Evolutionary conservation across 108 stramenopile species (phyloP).

Genomic region (Nannochloropsis gaditana): DNA sequence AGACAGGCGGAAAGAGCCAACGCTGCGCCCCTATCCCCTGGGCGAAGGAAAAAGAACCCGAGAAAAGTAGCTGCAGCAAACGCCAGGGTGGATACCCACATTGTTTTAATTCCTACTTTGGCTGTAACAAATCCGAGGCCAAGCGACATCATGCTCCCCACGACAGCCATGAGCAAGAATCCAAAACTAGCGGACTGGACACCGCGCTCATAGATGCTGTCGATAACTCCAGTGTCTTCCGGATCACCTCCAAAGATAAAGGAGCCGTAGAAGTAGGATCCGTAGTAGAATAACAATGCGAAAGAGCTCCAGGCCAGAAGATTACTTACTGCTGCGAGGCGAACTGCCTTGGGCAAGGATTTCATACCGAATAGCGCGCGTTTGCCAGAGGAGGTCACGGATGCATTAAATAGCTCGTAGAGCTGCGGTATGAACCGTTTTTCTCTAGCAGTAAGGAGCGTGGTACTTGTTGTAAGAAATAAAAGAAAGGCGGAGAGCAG

Average conservation of each 20-base stretch:
- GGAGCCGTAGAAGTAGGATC: constrained; percentile 11
- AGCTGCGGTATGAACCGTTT: not conserved
- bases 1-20: constrained; percentile 9
- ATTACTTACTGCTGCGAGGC: constrained; percentile 4
- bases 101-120: not conserved
- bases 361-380: not conserved
- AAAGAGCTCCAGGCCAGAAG: not conserved
- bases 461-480: not conserved
- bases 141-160: not conserved
- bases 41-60: not conserved
- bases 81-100: not conserved
- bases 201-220: not conserved
- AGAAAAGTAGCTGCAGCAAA: not conserved
- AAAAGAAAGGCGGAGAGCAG: not conserved
- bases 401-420: not conserved
- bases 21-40: not conserved
- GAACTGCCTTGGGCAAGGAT: not conserved
- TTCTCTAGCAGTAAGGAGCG: not conserved
- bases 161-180: not conserved
- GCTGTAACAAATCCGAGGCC: not conserved
- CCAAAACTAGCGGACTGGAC: not conserved
- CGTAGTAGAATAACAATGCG: not conserved
- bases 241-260: not conserved
- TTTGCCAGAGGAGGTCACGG: not conserved
- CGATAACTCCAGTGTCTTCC: not conserved